A percentile compares a stretch with the other conserved stretches of the same genome.
phyloP scores from a whole-genome alignment of 129 eudicot species.

The Flaveria ramosissima region DNA sequence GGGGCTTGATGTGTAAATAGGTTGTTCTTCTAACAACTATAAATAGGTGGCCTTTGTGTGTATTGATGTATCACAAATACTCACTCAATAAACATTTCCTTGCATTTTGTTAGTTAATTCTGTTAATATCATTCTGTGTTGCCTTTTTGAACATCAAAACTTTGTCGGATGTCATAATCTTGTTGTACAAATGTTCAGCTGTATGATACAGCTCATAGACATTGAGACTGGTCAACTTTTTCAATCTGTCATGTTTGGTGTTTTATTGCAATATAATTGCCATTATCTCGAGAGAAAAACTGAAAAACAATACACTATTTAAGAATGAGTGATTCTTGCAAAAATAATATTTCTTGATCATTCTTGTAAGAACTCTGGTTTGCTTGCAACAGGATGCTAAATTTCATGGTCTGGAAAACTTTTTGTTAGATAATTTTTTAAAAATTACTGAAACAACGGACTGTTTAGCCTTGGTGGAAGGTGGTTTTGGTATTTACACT shows the following conservation, averaged over 20 bases:
- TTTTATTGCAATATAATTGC: background rate
- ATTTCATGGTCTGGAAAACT: background rate
- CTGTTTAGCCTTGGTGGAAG: background rate
- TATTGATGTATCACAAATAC: no score
- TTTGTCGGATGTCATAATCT: background rate
- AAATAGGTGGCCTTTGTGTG: no score
- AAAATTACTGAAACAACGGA: background rate
- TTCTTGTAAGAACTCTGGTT: background rate
- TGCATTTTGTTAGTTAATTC: no score
- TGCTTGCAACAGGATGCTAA: background rate
- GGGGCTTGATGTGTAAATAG: no score
- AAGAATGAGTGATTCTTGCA: background rate
- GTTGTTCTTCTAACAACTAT: no score
- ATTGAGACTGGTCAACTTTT: background rate
- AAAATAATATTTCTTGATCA: background rate
- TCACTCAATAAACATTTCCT: no score
- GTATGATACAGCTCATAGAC: background rate
- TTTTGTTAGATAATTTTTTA: background rate
- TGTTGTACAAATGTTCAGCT: background rate
- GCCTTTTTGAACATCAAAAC: conserved; percentile 7
- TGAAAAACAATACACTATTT: background rate
- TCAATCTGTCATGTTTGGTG: conserved; percentile 2
- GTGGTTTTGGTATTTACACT: background rate
- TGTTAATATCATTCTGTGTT: no score
- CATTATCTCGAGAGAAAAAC: background rate